Base-by-base conservation (phyloP, 1,139 yeast genomes). In the Magnusiomyces tetraspermus region DNA sequence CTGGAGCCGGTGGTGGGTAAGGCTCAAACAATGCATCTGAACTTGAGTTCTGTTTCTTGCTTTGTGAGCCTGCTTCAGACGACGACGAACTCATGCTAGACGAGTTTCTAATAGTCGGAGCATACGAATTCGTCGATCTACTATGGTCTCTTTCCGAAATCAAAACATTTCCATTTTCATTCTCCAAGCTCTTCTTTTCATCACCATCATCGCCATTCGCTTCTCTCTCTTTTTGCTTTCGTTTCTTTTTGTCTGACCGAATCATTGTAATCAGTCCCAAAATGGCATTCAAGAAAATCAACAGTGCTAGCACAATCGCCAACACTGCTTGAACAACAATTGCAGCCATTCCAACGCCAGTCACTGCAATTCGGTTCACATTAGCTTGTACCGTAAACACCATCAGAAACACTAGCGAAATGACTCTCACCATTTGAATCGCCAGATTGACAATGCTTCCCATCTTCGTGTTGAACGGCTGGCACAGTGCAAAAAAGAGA, bases 381-480 rank as follows among this genome's bases (percentile, higher is more conserved):
- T 63, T 59, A 8, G 64, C 57, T 45, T 65, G 67, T 41, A 64
- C 66, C 22, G 67, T 65, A 52, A 65, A 67, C 3, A 63, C 60
- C 30, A 67, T 58, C 26, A 67, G 56, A 61, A 63, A 37, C 40
- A 59, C 57, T 52, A 64, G 55, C 33, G 69, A 63, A 6, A 60
- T 43, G 19, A 65, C 57, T 22, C 70, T 58, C 5, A 66, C 67
- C 19, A 60, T 53, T 22, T 65, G 65, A 41, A 67, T 66, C 31
- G 65, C 53, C 23, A 59, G 52, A 49, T 67, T 67, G 51, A 67
- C 61, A 24, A 61, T 58, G 50, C 66, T 67, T 26, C 66, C 69
- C 62, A 63, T 61, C 33, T 58, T 60, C 6, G 65, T 59, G 51
- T 65, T 66, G 59, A 65, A 67, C 21, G 71, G 70, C 49, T 59